Conservation (phyloP, 2,329 filamentous ascomycete species). For the Neofusicoccum parvum region DNA sequence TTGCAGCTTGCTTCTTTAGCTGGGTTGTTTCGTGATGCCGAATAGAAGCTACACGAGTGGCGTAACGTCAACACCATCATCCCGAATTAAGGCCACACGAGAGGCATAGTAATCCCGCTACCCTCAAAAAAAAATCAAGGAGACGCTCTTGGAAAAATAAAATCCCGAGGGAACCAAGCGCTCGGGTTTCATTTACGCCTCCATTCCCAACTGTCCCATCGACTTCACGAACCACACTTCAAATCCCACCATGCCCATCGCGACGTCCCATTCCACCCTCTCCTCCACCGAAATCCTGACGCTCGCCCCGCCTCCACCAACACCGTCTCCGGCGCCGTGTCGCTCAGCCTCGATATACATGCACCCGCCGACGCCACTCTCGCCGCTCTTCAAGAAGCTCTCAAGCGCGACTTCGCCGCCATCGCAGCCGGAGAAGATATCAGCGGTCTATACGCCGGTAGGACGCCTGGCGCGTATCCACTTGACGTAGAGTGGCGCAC, state of each 20-base stretch:
- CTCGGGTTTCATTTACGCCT: too few species aligned
- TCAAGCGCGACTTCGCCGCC: conserved; percentile 60
- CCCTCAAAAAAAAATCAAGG: too few species aligned
- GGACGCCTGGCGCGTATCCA: conserved; percentile 33
- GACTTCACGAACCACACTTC: too few species aligned
- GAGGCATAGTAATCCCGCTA: too few species aligned
- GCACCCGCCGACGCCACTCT: conserved; percentile 60
- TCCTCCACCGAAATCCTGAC: conserved; percentile 72
- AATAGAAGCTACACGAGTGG: too few species aligned
- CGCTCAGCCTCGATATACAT: conserved; percentile 70
- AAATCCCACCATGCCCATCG: conserved; percentile 42
- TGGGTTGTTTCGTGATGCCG: too few species aligned
- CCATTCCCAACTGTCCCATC: too few species aligned
- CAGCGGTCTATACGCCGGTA: conserved; percentile 47
- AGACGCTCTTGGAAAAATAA: too few species aligned
- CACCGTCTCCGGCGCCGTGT: conserved; percentile 69
- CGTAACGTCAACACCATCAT: too few species aligned
- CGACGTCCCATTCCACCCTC: conserved; percentile 61
- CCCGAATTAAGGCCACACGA: too few species aligned
- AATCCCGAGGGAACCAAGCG: too few species aligned
- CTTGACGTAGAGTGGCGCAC: conserved; percentile 17
- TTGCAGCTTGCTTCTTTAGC: too few species aligned
- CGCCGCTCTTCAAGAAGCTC: conserved; percentile 56
- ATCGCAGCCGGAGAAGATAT: conserved; percentile 50
- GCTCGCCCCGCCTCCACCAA: conserved; percentile 70